phyloP scores from a whole-genome alignment of 257 asterid species.

The Primulina huaijiensis region DNA sequence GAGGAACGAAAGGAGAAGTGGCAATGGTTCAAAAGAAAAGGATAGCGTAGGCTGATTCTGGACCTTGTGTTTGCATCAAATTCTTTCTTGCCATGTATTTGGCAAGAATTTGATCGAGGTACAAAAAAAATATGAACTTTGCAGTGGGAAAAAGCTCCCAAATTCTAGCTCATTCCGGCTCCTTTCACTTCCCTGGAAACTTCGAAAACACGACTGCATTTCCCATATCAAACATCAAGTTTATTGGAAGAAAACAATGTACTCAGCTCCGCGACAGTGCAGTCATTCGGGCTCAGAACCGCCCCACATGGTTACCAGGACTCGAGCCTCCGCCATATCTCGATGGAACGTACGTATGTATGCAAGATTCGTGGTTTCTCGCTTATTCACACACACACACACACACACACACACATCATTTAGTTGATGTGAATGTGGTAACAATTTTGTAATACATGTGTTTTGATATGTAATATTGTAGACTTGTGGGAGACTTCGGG shows the following conservation, averaged over 20 bases:
- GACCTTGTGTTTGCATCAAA: slow-evolving; percentile 24
- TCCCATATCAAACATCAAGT: slow-evolving; percentile 27
- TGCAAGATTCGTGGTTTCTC: slow-evolving; percentile 36
- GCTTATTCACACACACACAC: not conserved
- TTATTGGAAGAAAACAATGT: slow-evolving; percentile 31
- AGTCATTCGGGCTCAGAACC: slow-evolving; percentile 56
- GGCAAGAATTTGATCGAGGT: slow-evolving; percentile 2
- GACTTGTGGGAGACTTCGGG: slow-evolving; percentile 86
- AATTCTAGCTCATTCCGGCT: slow-evolving; percentile 37
- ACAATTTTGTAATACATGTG: not conserved
- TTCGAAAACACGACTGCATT: slow-evolving; percentile 28
- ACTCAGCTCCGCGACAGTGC: slow-evolving; percentile 24
- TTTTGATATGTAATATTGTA: slow-evolving; percentile 24
- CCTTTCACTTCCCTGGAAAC: slow-evolving; percentile 40
- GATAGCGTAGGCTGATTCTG: slow-evolving; percentile 23
- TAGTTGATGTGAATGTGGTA: slow-evolving; percentile 6
- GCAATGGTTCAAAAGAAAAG: not conserved
- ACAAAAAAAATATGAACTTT: slow-evolving; percentile 37
- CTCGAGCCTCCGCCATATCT: slow-evolving; percentile 89
- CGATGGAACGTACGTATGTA: slow-evolving; percentile 48
- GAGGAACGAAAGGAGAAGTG: not conserved
- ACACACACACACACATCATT: not conserved
- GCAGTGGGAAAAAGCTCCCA: slow-evolving; percentile 53
- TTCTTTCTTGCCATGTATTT: slow-evolving; percentile 15
- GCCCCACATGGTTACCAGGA: slow-evolving; percentile 95